Evolutionary conservation across 1,139 yeast genomes (phyloP).

Genomic region (Kodamaea anthophila): DNA sequence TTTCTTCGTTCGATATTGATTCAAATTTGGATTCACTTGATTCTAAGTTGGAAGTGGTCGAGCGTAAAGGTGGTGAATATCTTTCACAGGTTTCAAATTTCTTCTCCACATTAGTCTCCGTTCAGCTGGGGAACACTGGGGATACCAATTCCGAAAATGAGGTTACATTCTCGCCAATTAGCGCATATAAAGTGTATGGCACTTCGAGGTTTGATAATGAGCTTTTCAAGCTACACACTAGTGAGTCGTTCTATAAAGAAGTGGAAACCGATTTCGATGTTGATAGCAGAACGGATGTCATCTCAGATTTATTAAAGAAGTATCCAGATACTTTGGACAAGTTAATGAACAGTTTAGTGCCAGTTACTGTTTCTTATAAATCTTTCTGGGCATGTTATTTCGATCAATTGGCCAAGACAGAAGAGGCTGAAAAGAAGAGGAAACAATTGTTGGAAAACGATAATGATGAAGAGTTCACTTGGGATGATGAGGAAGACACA

Average conservation of each 20-base stretch:
- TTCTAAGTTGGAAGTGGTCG: conserved; percentile 61
- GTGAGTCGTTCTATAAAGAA: conserved; percentile 14
- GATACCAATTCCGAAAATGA: not conserved
- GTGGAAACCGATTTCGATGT: conserved; percentile 33
- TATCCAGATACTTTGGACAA: conserved; percentile 48
- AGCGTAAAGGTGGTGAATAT: conserved; percentile 55
- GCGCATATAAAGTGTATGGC: conserved; percentile 27
- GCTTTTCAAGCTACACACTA: conserved; percentile 36
- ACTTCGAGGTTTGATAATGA: conserved; percentile 38
- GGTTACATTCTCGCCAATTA: conserved; percentile 18
- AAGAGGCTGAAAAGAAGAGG: conserved; percentile 61
- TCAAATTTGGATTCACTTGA: conserved; percentile 53
- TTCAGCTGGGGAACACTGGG: conserved; percentile 16
- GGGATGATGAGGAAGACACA: conserved; percentile 56
- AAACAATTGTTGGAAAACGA: conserved; percentile 47
- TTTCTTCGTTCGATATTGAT: conserved; percentile 6
- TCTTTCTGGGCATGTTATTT: conserved; percentile 77
- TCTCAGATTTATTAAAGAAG: conserved; percentile 40
- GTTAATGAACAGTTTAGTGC: conserved; percentile 63
- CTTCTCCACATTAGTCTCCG: conserved; percentile 46
- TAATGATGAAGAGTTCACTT: conserved; percentile 44
- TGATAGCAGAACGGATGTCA: conserved; percentile 47
- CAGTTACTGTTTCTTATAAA: conserved; percentile 51
- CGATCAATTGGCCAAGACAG: conserved; percentile 47
- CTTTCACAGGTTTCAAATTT: conserved; percentile 50